Conservation (phyloP, 1,284 basidiomycete species). For the Leccinum colubrinum region DNA sequence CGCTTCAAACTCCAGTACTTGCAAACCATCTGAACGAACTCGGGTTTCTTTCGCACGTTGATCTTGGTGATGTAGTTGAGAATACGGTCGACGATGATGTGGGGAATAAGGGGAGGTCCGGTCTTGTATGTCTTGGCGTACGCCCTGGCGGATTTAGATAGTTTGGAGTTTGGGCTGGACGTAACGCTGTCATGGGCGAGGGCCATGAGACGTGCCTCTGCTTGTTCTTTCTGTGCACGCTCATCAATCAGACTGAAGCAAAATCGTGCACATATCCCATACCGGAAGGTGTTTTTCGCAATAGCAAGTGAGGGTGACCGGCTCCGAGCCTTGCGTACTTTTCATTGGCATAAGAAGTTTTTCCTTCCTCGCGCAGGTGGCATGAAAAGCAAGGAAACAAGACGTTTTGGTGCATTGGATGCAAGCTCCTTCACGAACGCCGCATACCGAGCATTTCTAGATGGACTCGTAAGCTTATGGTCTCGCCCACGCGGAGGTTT, state of each 20-base stretch:
- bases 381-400: slow-evolving; percentile 94
- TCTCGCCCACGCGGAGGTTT: neutral
- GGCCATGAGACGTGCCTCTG: slow-evolving; percentile 56
- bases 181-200: slow-evolving; percentile 47
- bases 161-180: slow-evolving; percentile 40
- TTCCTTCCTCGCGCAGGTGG: slow-evolving; percentile 89
- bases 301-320: slow-evolving; percentile 69
- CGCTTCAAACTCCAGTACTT: slow-evolving; percentile 98
- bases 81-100: slow-evolving; percentile 74
- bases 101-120: slow-evolving; percentile 74
- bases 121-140: slow-evolving; percentile 49
- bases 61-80: slow-evolving; percentile 77
- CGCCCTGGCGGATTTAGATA: slow-evolving; percentile 72
- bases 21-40: slow-evolving; percentile 79
- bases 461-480: slow-evolving; percentile 11
- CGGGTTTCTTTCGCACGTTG: slow-evolving; percentile 71
- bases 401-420: slow-evolving; percentile 94
- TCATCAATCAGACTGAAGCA: slow-evolving; percentile 4
- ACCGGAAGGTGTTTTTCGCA: slow-evolving; percentile 92
- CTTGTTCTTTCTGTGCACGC: slow-evolving; percentile 58
- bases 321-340: slow-evolving; percentile 69
- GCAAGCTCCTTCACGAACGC: slow-evolving; percentile 83
- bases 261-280: slow-evolving; percentile 29
- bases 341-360: slow-evolving; percentile 89
- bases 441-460: slow-evolving; percentile 89